A percentile compares a stretch with the other conserved stretches of the same genome.
Evolutionary conservation across 129 eudicot genomes (phyloP).

Genomic region (Chrysanthemum seticuspe): DNA sequence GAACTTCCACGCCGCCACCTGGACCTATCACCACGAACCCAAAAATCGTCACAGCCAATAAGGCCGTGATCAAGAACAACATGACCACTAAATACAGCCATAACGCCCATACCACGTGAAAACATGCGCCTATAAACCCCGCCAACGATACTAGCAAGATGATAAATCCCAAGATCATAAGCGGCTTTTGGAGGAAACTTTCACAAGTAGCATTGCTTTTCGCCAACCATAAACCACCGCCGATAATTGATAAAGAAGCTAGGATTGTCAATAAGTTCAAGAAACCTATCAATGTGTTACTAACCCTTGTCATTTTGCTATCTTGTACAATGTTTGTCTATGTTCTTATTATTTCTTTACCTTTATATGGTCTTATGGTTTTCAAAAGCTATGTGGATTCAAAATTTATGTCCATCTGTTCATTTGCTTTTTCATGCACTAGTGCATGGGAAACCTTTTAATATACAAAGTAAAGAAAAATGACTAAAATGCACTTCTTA

Average conservation of each 20-base stretch:
- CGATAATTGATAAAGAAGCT: slow-evolving; percentile 79
- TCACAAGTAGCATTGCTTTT: slow-evolving; percentile 75
- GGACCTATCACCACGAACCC: slow-evolving; percentile 80
- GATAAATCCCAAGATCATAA: slow-evolving; percentile 66
- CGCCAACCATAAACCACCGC: slow-evolving; percentile 89
- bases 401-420: slow-evolving; percentile 32
- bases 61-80: slow-evolving; percentile 60
- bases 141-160: slow-evolving; percentile 72
- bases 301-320: slow-evolving; percentile 54
- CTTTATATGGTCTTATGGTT: slow-evolving; percentile 24
- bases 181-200: slow-evolving; percentile 85
- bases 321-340: slow-evolving; percentile 13
- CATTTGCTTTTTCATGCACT: slow-evolving; percentile 45
- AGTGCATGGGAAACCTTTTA: slow-evolving; percentile 34
- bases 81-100: slow-evolving; percentile 73
- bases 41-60: slow-evolving; percentile 64
- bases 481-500: slow-evolving; percentile 58
- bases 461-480: slow-evolving; percentile 19
- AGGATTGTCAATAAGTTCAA: slow-evolving; percentile 79
- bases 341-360: slow-evolving; percentile 22
- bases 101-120: slow-evolving; percentile 75
- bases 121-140: slow-evolving; percentile 91
- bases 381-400: slow-evolving; percentile 32
- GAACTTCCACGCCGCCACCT: slow-evolving; percentile 66
- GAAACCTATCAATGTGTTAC: slow-evolving; percentile 90